Percentiles rank a stretch among this genome's conserved stretches.
Conservation (phyloP, 1,284 basidiomycete species). For the Melampsora americana region DNA sequence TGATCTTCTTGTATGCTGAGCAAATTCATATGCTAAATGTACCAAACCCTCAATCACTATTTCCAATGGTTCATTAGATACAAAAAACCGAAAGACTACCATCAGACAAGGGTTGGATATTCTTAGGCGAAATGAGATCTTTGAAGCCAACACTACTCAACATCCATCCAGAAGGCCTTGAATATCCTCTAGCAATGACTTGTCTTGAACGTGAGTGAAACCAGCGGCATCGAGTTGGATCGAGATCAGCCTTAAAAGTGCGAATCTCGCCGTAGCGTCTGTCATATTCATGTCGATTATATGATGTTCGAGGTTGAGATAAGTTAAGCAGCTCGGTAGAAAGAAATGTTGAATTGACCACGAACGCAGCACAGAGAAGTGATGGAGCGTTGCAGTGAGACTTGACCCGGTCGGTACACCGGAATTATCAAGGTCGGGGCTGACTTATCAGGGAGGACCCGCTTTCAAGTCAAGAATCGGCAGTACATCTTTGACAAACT, state of each 20-base stretch:
- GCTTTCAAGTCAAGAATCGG: too few species aligned
- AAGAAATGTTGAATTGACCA: too few species aligned
- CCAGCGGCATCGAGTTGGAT: slow-evolving; percentile 13
- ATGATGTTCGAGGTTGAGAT: too few species aligned
- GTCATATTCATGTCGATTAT: too few species aligned
- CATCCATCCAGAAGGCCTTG: slow-evolving; percentile 30
- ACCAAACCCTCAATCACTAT: slow-evolving; percentile 33
- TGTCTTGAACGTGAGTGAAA: slow-evolving; percentile 29
- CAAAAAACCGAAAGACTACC: background rate
- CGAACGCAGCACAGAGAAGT: too few species aligned
- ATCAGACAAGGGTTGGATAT: background rate
- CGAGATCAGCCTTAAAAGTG: slow-evolving; percentile 22
- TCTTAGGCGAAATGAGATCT: background rate
- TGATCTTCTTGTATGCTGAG: slow-evolving; percentile 18
- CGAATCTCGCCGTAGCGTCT: slow-evolving; percentile 11
- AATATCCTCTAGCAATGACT: slow-evolving; percentile 27
- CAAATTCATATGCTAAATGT: slow-evolving; percentile 28
- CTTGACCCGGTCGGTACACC: too few species aligned
- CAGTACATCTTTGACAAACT: too few species aligned
- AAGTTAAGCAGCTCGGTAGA: too few species aligned
- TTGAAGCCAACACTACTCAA: slow-evolving; percentile 9
- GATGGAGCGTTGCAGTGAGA: too few species aligned
- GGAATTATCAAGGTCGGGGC: too few species aligned
- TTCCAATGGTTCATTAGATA: background rate
- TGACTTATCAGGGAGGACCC: too few species aligned